Evolutionary conservation across 805 yeast species (phyloP).

Genomic region (Saturnispora galanensis): DNA sequence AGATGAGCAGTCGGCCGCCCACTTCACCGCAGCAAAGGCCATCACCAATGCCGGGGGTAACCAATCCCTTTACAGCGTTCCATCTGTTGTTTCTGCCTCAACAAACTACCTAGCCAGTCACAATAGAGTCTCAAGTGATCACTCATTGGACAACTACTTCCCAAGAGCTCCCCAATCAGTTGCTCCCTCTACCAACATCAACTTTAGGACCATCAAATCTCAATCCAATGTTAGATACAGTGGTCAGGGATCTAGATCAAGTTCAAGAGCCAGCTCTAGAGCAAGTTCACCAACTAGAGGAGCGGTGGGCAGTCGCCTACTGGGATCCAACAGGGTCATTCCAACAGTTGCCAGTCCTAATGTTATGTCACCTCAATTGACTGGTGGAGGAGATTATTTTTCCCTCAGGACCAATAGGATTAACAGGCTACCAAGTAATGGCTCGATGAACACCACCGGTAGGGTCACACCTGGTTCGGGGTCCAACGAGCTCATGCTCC

Average conservation of each 20-base stretch:
- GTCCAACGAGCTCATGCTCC: neutral
- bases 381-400: slow-evolving; percentile 10
- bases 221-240: neutral
- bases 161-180: neutral
- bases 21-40: neutral
- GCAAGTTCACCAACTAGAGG: slow-evolving; percentile 5
- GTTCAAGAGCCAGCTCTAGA: slow-evolving; percentile 9
- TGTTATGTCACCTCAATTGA: neutral
- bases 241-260: slow-evolving; percentile 8
- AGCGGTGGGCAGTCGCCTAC: neutral
- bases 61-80: slow-evolving; percentile 2
- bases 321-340: slow-evolving; percentile 6
- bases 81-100: slow-evolving; percentile 1
- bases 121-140: slow-evolving; percentile 4
- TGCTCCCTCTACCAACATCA: neutral
- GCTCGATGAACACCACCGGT: neutral
- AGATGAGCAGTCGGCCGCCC: neutral
- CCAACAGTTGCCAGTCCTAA: slow-evolving; percentile 6
- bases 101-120: neutral
- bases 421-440: slow-evolving; percentile 10
- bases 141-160: slow-evolving; percentile 6
- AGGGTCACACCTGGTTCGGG: slow-evolving; percentile 4
- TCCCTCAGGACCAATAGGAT: slow-evolving; percentile 12
- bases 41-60: neutral
- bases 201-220: slow-evolving; percentile 3